Evolutionary conservation across 169 alveolate genomes (phyloP), one percentile per base, ranked within the genome.

Genomic region (Plasmodium malariae): DNA sequence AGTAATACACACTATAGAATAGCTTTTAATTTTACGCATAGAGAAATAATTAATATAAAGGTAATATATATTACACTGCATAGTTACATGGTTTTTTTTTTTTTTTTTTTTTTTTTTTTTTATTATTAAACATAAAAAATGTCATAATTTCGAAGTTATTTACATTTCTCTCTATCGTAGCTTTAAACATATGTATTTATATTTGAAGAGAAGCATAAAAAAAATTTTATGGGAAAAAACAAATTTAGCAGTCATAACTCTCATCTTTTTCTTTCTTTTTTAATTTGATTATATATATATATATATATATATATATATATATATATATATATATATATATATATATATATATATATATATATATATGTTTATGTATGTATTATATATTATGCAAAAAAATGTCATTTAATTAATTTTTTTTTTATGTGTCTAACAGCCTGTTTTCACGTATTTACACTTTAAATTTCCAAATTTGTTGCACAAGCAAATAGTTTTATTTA

Each of bases 31-130:
- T 21, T 32, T 26, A 43, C 21, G 28, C 17, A 63, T 7, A 63
- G 28, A 28, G 43, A 24, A 63, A 63, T 1, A 63, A 28, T 14
- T 3, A 62, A 62, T 28, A 12, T 19, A 28, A 63, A 28, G 28
- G 73, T 32, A 28, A 63, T 43, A n/a, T 28, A 28, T 32, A 21
- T 32, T 24, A 3, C 11, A 63, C 19, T 28, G 17, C 34, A 21
- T 40, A 28, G 54, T 12, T 3, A 24, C 5, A 9, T 63, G 19
- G 28, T 43, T 21, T 24, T 7, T 63, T 63, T 63, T 62, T 62
- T 11, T 65, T 65, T 36, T 67, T 67, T 59, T 59, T 59, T 67
- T 67, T 37, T 14, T 28, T 28, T 48, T 30, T 30, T 63, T 63
- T 63, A 24, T 63, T 32, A 63, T 3, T 63, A 63, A 40, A 40